These are phyloP conservation scores for Mortierella polycephala DNA, from an alignment of 371 early-diverging fungal genomes.

Conservation along the genomic window DNA sequence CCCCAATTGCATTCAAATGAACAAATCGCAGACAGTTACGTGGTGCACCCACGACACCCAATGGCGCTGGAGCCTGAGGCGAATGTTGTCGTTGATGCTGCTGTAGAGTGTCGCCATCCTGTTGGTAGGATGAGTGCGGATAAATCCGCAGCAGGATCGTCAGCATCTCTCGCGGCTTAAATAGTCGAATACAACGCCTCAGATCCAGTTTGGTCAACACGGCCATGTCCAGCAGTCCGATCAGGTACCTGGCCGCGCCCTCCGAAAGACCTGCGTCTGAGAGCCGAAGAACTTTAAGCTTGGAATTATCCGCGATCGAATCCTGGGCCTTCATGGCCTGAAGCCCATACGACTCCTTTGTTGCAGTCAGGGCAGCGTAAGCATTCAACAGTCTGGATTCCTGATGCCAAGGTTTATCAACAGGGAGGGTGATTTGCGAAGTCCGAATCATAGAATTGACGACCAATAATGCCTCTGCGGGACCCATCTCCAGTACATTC, in stretches of 20 bases:
- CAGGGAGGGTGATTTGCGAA: constrained; percentile 1
- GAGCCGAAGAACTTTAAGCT: constrained; percentile 26
- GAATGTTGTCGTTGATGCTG: neutral
- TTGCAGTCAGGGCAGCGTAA: constrained; percentile 21
- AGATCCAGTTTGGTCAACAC: constrained; percentile 34
- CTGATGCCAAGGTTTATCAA: constrained; percentile 26
- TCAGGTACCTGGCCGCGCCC: constrained; percentile 25
- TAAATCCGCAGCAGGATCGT: constrained; percentile 14
- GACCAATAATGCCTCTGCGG: constrained; percentile 25
- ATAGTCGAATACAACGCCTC: constrained; percentile 15
- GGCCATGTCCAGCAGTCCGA: constrained; percentile 23
- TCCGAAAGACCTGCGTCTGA: constrained; percentile 30
- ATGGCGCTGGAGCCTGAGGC: constrained; percentile 14
- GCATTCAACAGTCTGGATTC: constrained; percentile 7
- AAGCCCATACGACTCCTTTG: constrained; percentile 19
- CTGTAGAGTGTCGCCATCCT: constrained; percentile 6
- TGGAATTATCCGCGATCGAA: constrained; percentile 20
- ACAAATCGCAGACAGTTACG: constrained; percentile 21
- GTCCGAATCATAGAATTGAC: constrained; percentile 38
- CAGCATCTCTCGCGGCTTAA: constrained; percentile 35
- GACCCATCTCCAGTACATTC: constrained; percentile 17
- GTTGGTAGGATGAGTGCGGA: constrained; percentile 16
- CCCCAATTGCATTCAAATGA: constrained; percentile 17
- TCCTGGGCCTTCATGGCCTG: constrained; percentile 20
- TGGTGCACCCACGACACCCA: constrained; percentile 17